A percentile compares a stretch with the other conserved stretches of the same genome.
Conservation (phyloP, 1,139 yeast species). For the Geotrichum carabidarum region DNA sequence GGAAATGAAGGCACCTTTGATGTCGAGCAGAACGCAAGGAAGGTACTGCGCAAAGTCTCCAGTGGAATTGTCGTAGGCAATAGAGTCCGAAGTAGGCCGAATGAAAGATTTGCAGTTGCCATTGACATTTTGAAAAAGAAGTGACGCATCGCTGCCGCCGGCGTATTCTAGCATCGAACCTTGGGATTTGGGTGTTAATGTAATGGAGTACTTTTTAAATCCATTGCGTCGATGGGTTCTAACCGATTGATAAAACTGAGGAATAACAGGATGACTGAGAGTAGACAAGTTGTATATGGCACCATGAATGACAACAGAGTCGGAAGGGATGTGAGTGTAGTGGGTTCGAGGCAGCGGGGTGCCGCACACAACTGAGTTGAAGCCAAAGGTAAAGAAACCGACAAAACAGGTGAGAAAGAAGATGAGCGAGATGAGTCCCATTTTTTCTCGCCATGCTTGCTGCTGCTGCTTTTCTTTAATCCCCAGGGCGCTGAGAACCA, state of each 20-base stretch:
- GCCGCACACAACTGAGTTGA: conserved; percentile 70
- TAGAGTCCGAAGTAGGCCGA: conserved; percentile 53
- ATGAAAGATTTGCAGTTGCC: conserved; percentile 75
- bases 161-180: conserved; percentile 49
- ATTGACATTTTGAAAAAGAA: conserved; percentile 80
- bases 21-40: conserved; percentile 72
- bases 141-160: conserved; percentile 74
- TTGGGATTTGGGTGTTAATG: conserved; percentile 55
- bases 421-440: conserved; percentile 69
- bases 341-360: conserved; percentile 45
- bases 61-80: conserved; percentile 28
- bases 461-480: conserved; percentile 66
- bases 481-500: conserved; percentile 62
- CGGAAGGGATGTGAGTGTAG: conserved; percentile 50
- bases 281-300: conserved; percentile 59
- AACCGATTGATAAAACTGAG: conserved; percentile 43
- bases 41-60: conserved; percentile 77
- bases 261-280: conserved; percentile 10
- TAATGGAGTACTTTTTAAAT: conserved; percentile 33
- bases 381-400: conserved; percentile 80
- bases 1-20: conserved; percentile 32
- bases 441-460: conserved; percentile 90
- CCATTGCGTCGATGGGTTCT: conserved; percentile 29
- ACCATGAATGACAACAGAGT: conserved; percentile 72
- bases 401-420: conserved; percentile 61